phyloP scores from a whole-genome alignment of 2,329 filamentous ascomycete genomes.

The Aspergillus vadensis region DNA sequence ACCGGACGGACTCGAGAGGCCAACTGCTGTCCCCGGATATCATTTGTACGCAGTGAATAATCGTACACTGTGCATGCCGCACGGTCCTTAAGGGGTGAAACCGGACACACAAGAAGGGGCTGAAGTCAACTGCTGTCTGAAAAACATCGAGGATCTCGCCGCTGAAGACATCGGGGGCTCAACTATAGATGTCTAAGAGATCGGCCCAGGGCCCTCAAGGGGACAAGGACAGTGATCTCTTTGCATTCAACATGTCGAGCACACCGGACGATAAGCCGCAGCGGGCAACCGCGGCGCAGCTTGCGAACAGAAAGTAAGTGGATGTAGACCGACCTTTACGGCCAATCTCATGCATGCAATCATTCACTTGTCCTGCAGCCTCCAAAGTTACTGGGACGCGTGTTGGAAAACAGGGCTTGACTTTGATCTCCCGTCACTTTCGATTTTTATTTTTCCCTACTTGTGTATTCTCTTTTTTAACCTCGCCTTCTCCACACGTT shows the following conservation, averaged over 20 bases:
- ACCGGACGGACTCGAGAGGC: neutral
- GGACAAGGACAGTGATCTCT: conserved; percentile 33
- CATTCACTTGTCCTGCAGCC: conserved; percentile 7
- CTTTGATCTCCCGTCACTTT: neutral
- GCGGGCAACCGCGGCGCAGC: conserved; percentile 57
- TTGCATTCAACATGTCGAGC: conserved; percentile 41
- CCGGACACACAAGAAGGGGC: conserved; percentile 20
- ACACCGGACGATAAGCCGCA: conserved; percentile 50
- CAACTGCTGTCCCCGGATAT: neutral
- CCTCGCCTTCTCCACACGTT: neutral
- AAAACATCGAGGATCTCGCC: conserved; percentile 19
- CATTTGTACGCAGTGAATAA: neutral
- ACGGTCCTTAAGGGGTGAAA: conserved; percentile 9
- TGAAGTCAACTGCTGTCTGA: conserved; percentile 14
- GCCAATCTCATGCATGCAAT: conserved; percentile 18
- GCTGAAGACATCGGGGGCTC: conserved; percentile 3
- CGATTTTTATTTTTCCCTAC: neutral
- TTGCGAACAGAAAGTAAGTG: conserved; percentile 59
- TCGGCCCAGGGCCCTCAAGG: conserved; percentile 39
- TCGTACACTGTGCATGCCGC: conserved; percentile 18
- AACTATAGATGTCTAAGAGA: conserved; percentile 45
- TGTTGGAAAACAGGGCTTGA: neutral
- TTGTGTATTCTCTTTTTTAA: neutral
- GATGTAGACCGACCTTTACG: conserved; percentile 23
- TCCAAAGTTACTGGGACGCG: conserved; percentile 5